Conservation (phyloP, 306 rosid genomes). For the Trichosanthes truncata region DNA sequence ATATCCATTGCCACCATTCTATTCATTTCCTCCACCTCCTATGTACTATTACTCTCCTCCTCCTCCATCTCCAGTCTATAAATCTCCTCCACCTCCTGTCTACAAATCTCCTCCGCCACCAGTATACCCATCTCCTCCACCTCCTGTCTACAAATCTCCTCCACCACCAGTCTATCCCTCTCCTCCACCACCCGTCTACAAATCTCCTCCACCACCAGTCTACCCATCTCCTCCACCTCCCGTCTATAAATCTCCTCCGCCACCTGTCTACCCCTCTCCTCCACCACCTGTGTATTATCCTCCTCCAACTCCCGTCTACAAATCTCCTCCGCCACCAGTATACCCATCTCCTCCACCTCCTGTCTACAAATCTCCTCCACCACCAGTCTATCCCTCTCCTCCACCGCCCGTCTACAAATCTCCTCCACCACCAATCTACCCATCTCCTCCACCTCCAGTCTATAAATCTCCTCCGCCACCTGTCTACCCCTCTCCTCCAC, state of each 20-base stretch:
- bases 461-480: neutral
- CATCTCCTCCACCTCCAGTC: neutral
- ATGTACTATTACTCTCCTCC: neutral
- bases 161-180: neutral
- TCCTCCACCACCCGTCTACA: neutral
- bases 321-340: neutral
- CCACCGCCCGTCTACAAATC: neutral
- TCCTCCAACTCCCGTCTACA: neutral
- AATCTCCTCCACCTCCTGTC: neutral
- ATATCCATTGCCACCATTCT: neutral
- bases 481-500: neutral
- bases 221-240: neutral
- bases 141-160: neutral
- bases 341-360: neutral
- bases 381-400: neutral
- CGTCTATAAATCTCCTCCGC: neutral
- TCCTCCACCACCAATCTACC: neutral
- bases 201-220: neutral
- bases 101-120: neutral
- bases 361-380: neutral
- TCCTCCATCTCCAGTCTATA: neutral
- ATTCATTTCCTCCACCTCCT: neutral
- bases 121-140: neutral
- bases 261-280: neutral
- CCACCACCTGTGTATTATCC: neutral